Evolutionary conservation across 2,329 filamentous ascomycete species (phyloP).

Genomic region (Monosporascus ibericus): DNA sequence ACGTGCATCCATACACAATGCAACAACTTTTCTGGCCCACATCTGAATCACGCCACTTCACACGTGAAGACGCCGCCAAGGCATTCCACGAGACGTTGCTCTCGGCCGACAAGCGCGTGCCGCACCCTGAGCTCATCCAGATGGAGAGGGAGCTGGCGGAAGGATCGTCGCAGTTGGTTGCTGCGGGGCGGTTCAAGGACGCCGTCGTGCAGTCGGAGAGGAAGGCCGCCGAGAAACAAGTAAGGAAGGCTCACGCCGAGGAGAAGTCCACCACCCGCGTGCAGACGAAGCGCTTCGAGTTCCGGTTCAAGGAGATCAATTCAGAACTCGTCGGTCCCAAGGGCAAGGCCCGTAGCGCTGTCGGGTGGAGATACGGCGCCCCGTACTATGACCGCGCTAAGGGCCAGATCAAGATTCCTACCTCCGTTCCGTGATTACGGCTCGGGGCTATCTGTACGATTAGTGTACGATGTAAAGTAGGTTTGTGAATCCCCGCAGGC

Average conservation of each 20-base stretch:
- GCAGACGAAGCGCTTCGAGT: slow-evolving; percentile 51
- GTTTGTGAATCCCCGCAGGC: neutral
- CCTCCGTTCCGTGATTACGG: slow-evolving; percentile 44
- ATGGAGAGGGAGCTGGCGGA: slow-evolving; percentile 44
- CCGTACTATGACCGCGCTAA: slow-evolving; percentile 57
- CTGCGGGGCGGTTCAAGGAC: slow-evolving; percentile 33
- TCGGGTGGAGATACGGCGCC: slow-evolving; percentile 59
- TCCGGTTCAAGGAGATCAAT: slow-evolving; percentile 55
- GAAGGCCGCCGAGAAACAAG: slow-evolving; percentile 34
- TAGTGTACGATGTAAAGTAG: slow-evolving; percentile 13
- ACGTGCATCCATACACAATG: slow-evolving; percentile 55
- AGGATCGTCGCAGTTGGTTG: slow-evolving; percentile 31
- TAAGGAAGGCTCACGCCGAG: slow-evolving; percentile 24
- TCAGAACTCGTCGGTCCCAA: slow-evolving; percentile 49
- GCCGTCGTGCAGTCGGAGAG: slow-evolving; percentile 34
- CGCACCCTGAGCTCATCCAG: slow-evolving; percentile 54
- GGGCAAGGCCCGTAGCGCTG: slow-evolving; percentile 44
- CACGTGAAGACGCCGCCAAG: slow-evolving; percentile 58
- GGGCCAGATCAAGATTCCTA: slow-evolving; percentile 63
- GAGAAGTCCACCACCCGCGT: slow-evolving; percentile 38
- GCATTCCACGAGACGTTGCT: slow-evolving; percentile 57
- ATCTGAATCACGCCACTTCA: slow-evolving; percentile 57
- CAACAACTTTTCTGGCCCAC: slow-evolving; percentile 61
- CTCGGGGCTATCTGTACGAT: slow-evolving; percentile 14
- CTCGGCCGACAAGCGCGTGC: slow-evolving; percentile 54